A percentile compares a stretch with the other conserved stretches of the same genome.
Evolutionary conservation across 1,139 yeast species (phyloP).

Genomic region (Yamadazyma jaroonii): DNA sequence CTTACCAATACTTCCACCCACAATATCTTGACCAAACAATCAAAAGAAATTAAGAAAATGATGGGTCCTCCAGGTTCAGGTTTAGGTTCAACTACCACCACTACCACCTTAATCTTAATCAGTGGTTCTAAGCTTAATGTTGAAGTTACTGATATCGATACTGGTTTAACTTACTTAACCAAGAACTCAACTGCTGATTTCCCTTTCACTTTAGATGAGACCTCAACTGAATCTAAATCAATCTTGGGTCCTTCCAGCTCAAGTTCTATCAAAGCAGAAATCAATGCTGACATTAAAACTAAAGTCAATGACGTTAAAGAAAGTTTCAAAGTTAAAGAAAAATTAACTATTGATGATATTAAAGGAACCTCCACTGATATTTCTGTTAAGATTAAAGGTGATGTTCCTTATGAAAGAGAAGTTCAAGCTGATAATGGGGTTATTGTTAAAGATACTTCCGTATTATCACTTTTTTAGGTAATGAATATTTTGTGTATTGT

Average conservation of each 20-base stretch:
- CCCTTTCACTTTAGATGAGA: constrained; percentile 15
- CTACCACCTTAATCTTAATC: constrained; percentile 8
- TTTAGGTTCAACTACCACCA: constrained; percentile 10
- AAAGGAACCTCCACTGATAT: constrained; percentile 17
- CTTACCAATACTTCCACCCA: constrained; percentile 12
- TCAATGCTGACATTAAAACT: constrained; percentile 11
- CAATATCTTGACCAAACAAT: constrained; percentile 13
- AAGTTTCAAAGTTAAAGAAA: constrained; percentile 13
- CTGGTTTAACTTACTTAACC: constrained; percentile 10
- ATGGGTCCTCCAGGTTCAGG: constrained; percentile 19
- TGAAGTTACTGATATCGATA: constrained; percentile 6
- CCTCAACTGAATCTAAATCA: constrained; percentile 9
- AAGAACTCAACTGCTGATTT: constrained; percentile 10
- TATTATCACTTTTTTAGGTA: neutral
- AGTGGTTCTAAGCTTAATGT: constrained; percentile 10
- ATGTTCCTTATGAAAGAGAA: constrained; percentile 32
- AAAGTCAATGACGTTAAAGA: constrained; percentile 12
- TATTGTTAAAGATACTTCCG: constrained; percentile 11
- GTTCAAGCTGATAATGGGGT: constrained; percentile 52
- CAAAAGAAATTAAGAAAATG: constrained; percentile 9
- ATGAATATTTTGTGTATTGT: neutral
- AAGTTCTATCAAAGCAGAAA: constrained; percentile 6
- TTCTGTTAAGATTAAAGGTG: constrained; percentile 8
- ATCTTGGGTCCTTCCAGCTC: constrained; percentile 10
- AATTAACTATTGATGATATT: constrained; percentile 11